Conservation (phyloP, 2,329 filamentous ascomycete species). For the Botrytis tulipae region DNA sequence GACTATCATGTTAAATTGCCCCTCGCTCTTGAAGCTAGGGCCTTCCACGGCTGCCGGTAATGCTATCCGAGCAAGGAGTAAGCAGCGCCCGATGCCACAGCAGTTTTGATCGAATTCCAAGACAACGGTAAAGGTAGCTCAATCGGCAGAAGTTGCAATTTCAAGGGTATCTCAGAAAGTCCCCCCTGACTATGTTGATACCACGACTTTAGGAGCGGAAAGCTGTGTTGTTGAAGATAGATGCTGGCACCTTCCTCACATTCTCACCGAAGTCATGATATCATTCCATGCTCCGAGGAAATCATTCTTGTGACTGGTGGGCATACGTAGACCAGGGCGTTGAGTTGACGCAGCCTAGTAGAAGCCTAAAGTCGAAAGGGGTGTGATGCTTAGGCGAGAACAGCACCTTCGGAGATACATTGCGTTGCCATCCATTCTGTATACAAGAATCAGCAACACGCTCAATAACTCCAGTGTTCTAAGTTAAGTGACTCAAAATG, state of each 20-base stretch:
- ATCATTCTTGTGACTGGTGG: background rate
- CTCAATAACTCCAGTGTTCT: background rate
- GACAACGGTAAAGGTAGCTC: background rate
- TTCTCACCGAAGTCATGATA: background rate
- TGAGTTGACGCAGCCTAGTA: background rate
- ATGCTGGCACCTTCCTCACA: background rate
- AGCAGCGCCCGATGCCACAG: background rate
- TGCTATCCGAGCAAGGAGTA: background rate
- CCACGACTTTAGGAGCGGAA: background rate
- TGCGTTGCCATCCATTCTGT: background rate
- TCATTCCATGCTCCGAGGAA: background rate
- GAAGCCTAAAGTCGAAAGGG: slow-evolving; percentile 18
- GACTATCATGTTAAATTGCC: background rate
- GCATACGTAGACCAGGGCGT: background rate
- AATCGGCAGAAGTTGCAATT: background rate
- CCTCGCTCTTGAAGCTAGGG: background rate
- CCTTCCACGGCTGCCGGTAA: background rate
- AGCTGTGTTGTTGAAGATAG: background rate
- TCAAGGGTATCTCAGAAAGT: background rate
- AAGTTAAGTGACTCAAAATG: background rate
- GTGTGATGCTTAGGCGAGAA: slow-evolving; percentile 14
- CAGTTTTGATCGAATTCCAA: background rate
- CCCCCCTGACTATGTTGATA: background rate
- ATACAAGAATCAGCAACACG: background rate
- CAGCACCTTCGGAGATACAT: background rate